Conservation (phyloP, 208 protist species). For the Balamuthia mandrillaris region DNA sequence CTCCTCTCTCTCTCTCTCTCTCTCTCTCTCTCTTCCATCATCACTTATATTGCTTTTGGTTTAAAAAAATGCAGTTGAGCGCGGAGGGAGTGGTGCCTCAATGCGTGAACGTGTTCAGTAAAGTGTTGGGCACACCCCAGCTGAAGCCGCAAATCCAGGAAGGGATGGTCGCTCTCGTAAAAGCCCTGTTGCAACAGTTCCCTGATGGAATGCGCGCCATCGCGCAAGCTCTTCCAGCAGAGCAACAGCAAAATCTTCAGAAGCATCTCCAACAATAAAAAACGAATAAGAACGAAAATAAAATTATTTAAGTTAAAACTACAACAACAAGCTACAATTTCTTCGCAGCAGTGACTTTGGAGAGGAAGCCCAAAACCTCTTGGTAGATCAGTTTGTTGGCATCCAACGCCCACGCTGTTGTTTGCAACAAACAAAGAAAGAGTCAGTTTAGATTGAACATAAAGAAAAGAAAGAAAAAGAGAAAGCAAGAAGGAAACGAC, state of each 20-base stretch:
- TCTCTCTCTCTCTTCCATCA: not conserved
- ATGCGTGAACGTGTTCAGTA: slow-evolving; percentile 24
- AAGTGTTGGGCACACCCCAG: not conserved
- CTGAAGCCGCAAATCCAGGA: not conserved
- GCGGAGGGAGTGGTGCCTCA: slow-evolving; percentile 2
- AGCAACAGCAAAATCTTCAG: slow-evolving; percentile 25
- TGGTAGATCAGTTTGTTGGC: no score
- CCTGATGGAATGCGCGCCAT: slow-evolving; percentile 6
- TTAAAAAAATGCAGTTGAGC: not conserved
- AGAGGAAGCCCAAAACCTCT: no score
- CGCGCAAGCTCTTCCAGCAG: not conserved
- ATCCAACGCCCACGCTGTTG: no score
- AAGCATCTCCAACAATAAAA: slow-evolving; percentile 18
- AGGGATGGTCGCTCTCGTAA: slow-evolving; percentile 3
- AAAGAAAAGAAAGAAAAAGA: no score
- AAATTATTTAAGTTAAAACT: no score
- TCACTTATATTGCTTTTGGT: not conserved
- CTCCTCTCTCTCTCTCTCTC: not conserved
- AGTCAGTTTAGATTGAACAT: no score
- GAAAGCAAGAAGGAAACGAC: no score
- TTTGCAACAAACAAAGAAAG: no score
- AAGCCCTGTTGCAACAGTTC: slow-evolving; percentile 16
- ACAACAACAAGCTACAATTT: no score
- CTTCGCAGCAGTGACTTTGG: no score
- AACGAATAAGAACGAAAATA: no score